Percentiles rank a stretch among this genome's conserved stretches.
phyloP scores from a whole-genome alignment of 2,329 filamentous ascomycete species.

The Tolypocladium cylindrosporum region DNA sequence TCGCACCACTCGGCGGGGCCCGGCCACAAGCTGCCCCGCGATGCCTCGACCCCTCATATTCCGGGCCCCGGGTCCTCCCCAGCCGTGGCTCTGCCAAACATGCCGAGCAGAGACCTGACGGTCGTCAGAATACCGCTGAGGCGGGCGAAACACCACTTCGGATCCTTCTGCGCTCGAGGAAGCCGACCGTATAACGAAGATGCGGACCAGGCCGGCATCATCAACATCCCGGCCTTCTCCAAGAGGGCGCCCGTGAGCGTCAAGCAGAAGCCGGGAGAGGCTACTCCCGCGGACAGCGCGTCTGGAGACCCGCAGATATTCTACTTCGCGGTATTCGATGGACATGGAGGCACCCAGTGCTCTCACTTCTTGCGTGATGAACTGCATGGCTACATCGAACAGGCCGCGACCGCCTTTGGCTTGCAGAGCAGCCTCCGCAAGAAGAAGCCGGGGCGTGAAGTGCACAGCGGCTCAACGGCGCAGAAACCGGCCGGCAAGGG shows the following conservation, averaged over 20 bases:
- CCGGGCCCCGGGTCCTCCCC: slow-evolving; percentile 43
- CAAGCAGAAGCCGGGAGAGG: slow-evolving; percentile 43
- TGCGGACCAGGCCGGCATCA: slow-evolving; percentile 84
- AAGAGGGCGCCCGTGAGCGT: slow-evolving; percentile 64
- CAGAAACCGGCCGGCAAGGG: slow-evolving; percentile 12
- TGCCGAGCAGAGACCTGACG: slow-evolving; percentile 65
- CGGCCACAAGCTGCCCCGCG: slow-evolving; percentile 78
- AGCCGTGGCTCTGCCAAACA: slow-evolving; percentile 48
- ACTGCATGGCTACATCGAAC: slow-evolving; percentile 82
- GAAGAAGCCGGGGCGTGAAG: slow-evolving; percentile 20
- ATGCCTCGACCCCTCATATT: slow-evolving; percentile 72
- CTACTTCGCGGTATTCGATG: slow-evolving; percentile 95
- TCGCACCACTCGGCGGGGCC: slow-evolving; percentile 52
- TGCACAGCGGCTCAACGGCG: not conserved
- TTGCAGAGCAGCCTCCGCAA: slow-evolving; percentile 63
- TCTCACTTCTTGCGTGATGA: slow-evolving; percentile 76
- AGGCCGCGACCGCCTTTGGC: slow-evolving; percentile 66
- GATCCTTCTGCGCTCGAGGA: slow-evolving; percentile 67
- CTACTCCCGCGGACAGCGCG: slow-evolving; percentile 62
- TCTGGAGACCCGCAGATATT: slow-evolving; percentile 92
- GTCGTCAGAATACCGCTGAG: slow-evolving; percentile 90
- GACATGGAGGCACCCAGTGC: slow-evolving; percentile 85
- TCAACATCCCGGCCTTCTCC: slow-evolving; percentile 88
- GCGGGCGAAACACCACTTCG: slow-evolving; percentile 94
- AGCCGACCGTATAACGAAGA: slow-evolving; percentile 89